These are phyloP conservation scores for Lanmaoa rubissima DNA, from an alignment of 768 basidiomycete species.

Conservation along the genomic window DNA sequence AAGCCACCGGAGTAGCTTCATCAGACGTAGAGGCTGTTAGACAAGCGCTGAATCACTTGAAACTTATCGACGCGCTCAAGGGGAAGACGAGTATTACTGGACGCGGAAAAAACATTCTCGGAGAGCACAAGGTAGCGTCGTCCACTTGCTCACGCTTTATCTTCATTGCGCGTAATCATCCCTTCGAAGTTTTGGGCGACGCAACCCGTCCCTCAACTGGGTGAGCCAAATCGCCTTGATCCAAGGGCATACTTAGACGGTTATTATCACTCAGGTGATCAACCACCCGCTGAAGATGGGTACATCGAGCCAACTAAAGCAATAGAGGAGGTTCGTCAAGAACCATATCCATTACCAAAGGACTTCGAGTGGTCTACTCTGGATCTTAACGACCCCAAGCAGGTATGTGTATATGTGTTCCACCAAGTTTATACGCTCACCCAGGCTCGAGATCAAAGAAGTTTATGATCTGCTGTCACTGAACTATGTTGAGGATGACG, in stretches of 20 bases:
- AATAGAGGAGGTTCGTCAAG: constrained; percentile 77
- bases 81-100: constrained; percentile 79
- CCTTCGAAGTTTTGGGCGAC: constrained; percentile 86
- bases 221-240: constrained; percentile 34
- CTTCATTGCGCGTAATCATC: constrained; percentile 9
- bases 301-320: constrained; percentile 83
- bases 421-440: background rate
- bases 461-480: constrained; percentile 87
- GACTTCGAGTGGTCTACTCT: constrained; percentile 91
- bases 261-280: constrained; percentile 49
- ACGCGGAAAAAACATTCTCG: constrained; percentile 74
- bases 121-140: constrained; percentile 78
- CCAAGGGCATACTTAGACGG: background rate
- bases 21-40: constrained; percentile 67
- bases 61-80: constrained; percentile 81
- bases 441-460: constrained; percentile 67
- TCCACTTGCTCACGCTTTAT: background rate
- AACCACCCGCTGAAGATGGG: constrained; percentile 70
- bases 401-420: constrained; percentile 45
- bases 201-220: constrained; percentile 92
- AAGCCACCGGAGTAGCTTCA: constrained; percentile 40
- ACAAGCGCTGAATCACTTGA: constrained; percentile 70
- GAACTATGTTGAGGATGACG: constrained; percentile 96
- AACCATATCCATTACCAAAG: constrained; percentile 83
- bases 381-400: constrained; percentile 71